Evolutionary conservation across 73 alveolate species (phyloP).

Genomic region (Tetrahymena thermophila): DNA sequence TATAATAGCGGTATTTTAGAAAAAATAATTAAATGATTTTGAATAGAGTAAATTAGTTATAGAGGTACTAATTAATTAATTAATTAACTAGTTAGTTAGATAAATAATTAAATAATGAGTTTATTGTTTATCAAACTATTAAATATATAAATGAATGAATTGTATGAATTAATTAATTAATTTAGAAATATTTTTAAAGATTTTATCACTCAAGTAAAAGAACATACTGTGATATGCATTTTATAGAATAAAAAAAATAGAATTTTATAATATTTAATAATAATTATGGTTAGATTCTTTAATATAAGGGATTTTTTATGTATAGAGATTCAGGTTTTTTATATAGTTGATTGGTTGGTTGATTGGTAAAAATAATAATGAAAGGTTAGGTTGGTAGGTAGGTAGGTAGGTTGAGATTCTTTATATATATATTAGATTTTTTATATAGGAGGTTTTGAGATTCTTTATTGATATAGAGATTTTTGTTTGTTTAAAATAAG

Average conservation of each 20-base stretch:
- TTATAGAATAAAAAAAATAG: neutral
- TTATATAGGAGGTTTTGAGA: neutral
- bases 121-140: no score
- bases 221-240: neutral
- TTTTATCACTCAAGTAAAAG: neutral
- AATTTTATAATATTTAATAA: neutral
- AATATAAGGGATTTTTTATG: neutral
- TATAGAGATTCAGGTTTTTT: neutral
- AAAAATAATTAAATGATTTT: neutral
- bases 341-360: neutral
- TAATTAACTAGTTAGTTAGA: no score
- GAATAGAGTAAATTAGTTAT: neutral
- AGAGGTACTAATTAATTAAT: neutral
- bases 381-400: neutral
- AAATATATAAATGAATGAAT: neutral
- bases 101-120: neutral
- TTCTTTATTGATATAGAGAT: neutral
- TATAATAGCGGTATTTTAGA: neutral
- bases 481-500: neutral
- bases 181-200: no score
- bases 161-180: no score
- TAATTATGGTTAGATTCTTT: neutral
- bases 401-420: neutral
- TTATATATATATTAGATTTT: neutral
- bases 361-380: neutral